These are phyloP conservation scores for Saccharomycopsis microspora DNA, from an alignment of 805 yeast genomes.

Conservation along the genomic window DNA sequence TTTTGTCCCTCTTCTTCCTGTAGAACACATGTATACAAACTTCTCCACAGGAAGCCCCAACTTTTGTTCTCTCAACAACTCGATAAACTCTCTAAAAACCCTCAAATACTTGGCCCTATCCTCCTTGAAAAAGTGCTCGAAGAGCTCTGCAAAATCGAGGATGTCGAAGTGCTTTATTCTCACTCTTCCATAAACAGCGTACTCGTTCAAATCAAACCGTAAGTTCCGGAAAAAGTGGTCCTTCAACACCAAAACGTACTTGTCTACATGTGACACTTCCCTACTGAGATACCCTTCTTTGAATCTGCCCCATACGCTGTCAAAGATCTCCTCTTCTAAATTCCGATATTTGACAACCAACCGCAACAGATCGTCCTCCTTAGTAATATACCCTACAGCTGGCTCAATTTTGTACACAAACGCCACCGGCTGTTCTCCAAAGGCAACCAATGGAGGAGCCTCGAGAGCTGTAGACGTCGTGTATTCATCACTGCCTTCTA, in stretches of 20 bases:
- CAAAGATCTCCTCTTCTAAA: slow-evolving; percentile 33
- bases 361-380: slow-evolving; percentile 27
- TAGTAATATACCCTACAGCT: slow-evolving; percentile 17
- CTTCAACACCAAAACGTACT: slow-evolving; percentile 22
- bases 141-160: slow-evolving; percentile 11
- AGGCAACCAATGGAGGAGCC: slow-evolving; percentile 34
- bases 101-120: slow-evolving; percentile 11
- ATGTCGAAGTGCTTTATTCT: slow-evolving; percentile 17
- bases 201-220: slow-evolving; percentile 24
- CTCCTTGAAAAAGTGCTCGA: slow-evolving; percentile 12
- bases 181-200: slow-evolving; percentile 20
- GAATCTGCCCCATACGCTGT: slow-evolving; percentile 19
- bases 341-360: slow-evolving; percentile 36
- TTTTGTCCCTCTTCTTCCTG: background rate
- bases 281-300: slow-evolving; percentile 13
- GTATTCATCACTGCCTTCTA: slow-evolving; percentile 26
- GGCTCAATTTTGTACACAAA: slow-evolving; percentile 43
- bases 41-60: slow-evolving; percentile 3
- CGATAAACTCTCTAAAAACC: slow-evolving; percentile 12
- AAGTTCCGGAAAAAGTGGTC: slow-evolving; percentile 18
- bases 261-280: slow-evolving; percentile 15
- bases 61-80: slow-evolving; percentile 2
- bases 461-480: slow-evolving; percentile 23
- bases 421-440: slow-evolving; percentile 60
- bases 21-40: slow-evolving; percentile 4